Conservation (phyloP, 768 basidiomycete genomes). For the Mycena indigotica region DNA sequence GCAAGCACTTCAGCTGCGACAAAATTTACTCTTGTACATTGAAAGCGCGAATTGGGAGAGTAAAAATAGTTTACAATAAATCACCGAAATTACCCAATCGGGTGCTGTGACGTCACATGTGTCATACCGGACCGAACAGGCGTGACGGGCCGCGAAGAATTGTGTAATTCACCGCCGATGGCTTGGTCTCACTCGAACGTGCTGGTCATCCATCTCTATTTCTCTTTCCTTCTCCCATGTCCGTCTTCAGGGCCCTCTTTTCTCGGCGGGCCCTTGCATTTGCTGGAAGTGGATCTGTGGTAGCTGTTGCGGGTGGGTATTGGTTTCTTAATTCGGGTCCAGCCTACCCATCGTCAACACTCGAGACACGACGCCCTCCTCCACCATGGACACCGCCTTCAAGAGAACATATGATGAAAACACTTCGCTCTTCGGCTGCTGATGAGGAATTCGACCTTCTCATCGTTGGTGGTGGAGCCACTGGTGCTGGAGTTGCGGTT, state of each 20-base stretch:
- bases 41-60: no score
- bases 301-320: conserved; percentile 62
- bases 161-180: background rate
- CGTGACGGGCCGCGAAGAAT: no score
- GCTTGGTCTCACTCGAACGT: background rate
- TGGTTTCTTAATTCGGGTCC: conserved; percentile 77
- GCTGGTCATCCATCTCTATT: background rate
- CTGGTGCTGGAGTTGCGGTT: conserved; percentile 94
- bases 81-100: background rate
- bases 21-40: conserved; percentile 28
- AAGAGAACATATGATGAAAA: conserved; percentile 63
- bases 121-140: background rate
- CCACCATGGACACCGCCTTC: conserved; percentile 80
- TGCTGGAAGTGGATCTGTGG: conserved; percentile 53
- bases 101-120: background rate
- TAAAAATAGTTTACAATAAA: no score
- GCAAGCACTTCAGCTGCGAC: conserved; percentile 26
- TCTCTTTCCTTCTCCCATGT: conserved; percentile 29
- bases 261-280: conserved; percentile 58
- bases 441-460: conserved; percentile 74
- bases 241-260: conserved; percentile 45
- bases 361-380: conserved; percentile 69
- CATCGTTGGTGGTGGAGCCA: conserved; percentile 92
- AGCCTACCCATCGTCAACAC: conserved; percentile 62
- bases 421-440: conserved; percentile 52